A percentile compares a stretch with the other conserved stretches of the same genome.
phyloP scores from a whole-genome alignment of 129 eudicot genomes.

The Centaurea solstitialis region DNA sequence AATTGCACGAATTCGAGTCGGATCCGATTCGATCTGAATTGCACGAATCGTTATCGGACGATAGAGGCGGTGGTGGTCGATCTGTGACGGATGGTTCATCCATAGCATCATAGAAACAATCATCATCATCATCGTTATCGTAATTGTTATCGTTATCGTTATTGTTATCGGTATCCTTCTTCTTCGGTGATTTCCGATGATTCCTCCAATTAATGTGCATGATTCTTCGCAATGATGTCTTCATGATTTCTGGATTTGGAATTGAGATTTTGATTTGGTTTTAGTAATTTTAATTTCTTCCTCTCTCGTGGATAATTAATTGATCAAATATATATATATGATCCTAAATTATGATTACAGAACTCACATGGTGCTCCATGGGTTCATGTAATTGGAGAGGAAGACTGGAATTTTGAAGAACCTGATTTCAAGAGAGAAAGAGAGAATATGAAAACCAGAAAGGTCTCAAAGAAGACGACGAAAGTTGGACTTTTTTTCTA shows the following conservation, averaged over 20 bases:
- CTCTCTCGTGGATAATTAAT: constrained; percentile 33
- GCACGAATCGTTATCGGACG: constrained; percentile 19
- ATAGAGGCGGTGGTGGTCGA: constrained; percentile 6
- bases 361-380: constrained; percentile 10
- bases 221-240: constrained; percentile 27
- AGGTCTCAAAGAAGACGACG: constrained; percentile 26
- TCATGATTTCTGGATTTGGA: constrained; percentile 21
- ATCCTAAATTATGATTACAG: background rate
- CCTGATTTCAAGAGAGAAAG: constrained; percentile 3
- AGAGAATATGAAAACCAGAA: constrained; percentile 24
- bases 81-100: constrained; percentile 26
- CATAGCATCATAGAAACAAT: constrained; percentile 33
- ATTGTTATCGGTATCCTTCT: background rate
- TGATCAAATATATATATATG: constrained; percentile 1
- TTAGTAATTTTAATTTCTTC: constrained; percentile 6
- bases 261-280: background rate
- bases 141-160: background rate
- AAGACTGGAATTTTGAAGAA: constrained; percentile 24
- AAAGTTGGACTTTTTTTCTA: constrained; percentile 9
- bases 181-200: constrained; percentile 10
- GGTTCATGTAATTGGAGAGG: constrained; percentile 35
- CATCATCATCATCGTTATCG: background rate
- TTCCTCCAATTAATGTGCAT: constrained; percentile 22
- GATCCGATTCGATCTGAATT: constrained; percentile 9
- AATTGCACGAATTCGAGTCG: constrained; percentile 33